Conservation (phyloP, 1,284 basidiomycete genomes). For the Phylloporus sp. region DNA sequence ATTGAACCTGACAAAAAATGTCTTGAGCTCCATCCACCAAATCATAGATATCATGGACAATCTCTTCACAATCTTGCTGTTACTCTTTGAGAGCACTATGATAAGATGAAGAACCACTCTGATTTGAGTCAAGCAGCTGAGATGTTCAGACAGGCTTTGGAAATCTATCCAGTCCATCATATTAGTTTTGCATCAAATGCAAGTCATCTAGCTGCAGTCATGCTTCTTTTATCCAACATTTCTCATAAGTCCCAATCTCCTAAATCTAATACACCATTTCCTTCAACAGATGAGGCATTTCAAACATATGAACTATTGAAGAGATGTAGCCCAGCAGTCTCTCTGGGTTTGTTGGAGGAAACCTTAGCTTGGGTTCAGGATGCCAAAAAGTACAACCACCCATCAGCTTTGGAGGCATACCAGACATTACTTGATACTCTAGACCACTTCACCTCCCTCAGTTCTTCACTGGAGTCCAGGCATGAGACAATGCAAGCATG, state of each 20-base stretch:
- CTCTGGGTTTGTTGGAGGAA: no score
- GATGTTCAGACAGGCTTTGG: not conserved
- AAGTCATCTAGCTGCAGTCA: not conserved
- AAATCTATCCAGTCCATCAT: not conserved
- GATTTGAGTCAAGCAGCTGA: not conserved
- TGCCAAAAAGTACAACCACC: not conserved
- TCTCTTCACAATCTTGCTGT: not conserved
- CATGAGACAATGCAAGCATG: no score
- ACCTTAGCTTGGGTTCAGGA: not conserved
- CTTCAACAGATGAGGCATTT: no score
- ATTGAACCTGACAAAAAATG: not conserved
- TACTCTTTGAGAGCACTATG: not conserved
- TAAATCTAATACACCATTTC: no score
- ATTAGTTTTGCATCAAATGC: not conserved
- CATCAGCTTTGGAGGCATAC: not conserved
- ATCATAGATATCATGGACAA: not conserved
- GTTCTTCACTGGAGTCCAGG: no score
- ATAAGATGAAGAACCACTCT: not conserved
- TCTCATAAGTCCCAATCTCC: no score
- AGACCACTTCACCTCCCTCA: no score
- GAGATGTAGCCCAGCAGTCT: no score
- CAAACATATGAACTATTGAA: no score
- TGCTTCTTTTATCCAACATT: not conserved
- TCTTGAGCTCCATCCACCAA: not conserved
- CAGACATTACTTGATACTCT: no score